Conservation (phyloP, 371 early-diverging fungal species). For the Chytridium lagenaria region DNA sequence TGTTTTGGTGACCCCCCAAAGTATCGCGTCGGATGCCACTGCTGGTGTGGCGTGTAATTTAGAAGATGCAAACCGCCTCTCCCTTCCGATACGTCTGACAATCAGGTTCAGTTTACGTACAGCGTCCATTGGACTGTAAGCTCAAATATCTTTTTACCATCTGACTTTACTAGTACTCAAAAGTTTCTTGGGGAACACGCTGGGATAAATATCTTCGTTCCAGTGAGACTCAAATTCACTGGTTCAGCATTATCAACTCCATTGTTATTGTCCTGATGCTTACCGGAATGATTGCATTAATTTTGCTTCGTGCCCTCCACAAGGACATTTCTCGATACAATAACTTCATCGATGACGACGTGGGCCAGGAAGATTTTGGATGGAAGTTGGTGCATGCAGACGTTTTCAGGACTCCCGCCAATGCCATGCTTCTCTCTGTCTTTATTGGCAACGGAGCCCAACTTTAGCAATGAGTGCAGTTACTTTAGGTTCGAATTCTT, state of each 20-base stretch:
- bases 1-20: slow-evolving; percentile 75
- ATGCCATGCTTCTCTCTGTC: slow-evolving; percentile 81
- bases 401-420: slow-evolving; percentile 56
- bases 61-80: slow-evolving; percentile 12
- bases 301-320: slow-evolving; percentile 78
- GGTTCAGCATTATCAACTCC: slow-evolving; percentile 88
- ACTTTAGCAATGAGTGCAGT: slow-evolving; percentile 76
- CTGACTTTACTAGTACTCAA: slow-evolving; percentile 21
- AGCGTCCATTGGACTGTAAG: slow-evolving; percentile 80
- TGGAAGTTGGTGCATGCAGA: slow-evolving; percentile 62
- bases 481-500: slow-evolving; percentile 43
- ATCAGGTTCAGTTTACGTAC: slow-evolving; percentile 78
- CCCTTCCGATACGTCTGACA: slow-evolving; percentile 46
- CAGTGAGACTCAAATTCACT: slow-evolving; percentile 84
- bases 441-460: slow-evolving; percentile 92
- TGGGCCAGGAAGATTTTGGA: slow-evolving; percentile 85
- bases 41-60: slow-evolving; percentile 26
- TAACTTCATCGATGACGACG: slow-evolving; percentile 64
- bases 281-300: slow-evolving; percentile 85
- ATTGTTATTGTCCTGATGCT: slow-evolving; percentile 88
- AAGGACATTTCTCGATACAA: slow-evolving; percentile 91
- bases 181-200: slow-evolving; percentile 88
- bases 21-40: slow-evolving; percentile 33
- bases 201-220: slow-evolving; percentile 92
- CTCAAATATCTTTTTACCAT: slow-evolving; percentile 7